These are phyloP conservation scores for Rubia balearica DNA, from an alignment of 305 asterid genomes.

Conservation along the genomic window DNA sequence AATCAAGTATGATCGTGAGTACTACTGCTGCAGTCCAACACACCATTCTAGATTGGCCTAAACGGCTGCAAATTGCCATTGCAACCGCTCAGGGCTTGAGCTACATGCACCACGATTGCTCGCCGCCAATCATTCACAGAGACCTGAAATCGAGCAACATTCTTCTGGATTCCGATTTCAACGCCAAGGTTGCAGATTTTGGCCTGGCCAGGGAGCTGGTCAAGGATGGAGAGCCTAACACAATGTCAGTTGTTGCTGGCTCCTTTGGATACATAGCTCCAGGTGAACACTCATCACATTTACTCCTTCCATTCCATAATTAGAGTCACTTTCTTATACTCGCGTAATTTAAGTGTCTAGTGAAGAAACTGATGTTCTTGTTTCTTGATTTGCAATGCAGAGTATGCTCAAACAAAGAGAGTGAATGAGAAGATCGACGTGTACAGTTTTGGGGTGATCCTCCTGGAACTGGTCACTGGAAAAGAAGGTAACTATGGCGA, in stretches of 20 bases:
- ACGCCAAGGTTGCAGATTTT: slow-evolving; percentile 36
- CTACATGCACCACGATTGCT: slow-evolving; percentile 34
- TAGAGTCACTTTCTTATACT: not conserved
- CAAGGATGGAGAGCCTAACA: slow-evolving; percentile 58
- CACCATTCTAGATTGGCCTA: slow-evolving; percentile 67
- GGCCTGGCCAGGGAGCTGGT: slow-evolving; percentile 40
- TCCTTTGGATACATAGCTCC: slow-evolving; percentile 95
- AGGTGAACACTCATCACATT: slow-evolving; percentile 28
- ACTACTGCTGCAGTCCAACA: slow-evolving; percentile 38
- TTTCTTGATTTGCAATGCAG: slow-evolving; percentile 30
- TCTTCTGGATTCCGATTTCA: slow-evolving; percentile 24
- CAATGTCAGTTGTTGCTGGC: slow-evolving; percentile 81
- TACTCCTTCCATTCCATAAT: no score
- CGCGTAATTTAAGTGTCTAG: not conserved
- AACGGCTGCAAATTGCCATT: slow-evolving; percentile 28
- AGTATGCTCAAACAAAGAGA: slow-evolving; percentile 66
- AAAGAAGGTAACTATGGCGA: slow-evolving; percentile 70
- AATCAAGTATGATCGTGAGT: slow-evolving; percentile 2
- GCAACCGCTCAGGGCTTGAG: slow-evolving; percentile 30
- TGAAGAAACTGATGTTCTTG: no score
- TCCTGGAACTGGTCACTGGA: slow-evolving; percentile 73
- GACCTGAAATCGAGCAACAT: slow-evolving; percentile 36
- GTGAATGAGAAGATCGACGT: slow-evolving; percentile 87
- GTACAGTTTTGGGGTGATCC: slow-evolving; percentile 79
- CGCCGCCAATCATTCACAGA: slow-evolving; percentile 28